These are phyloP conservation scores for Microascus cirrosus DNA, from an alignment of 2,329 filamentous ascomycete genomes.

Conservation along the genomic window DNA sequence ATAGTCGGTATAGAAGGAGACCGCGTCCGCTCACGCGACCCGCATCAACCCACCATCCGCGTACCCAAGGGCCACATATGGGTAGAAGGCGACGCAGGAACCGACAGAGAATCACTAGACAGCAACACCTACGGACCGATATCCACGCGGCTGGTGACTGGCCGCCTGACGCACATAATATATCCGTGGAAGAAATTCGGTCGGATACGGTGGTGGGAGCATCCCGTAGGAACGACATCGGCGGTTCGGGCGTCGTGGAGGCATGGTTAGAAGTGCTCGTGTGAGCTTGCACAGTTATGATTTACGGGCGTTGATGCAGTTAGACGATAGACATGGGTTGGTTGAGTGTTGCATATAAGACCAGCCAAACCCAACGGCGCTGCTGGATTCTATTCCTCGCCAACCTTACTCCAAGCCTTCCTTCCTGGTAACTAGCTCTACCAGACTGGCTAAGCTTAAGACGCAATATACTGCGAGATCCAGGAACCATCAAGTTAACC, in stretches of 20 bases:
- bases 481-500: background rate
- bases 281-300: background rate
- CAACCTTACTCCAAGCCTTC: too few relatives aligned
- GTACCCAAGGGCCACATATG: slow-evolving; percentile 83
- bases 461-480: too few relatives aligned
- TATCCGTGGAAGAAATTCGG: slow-evolving; percentile 55
- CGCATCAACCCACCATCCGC: slow-evolving; percentile 45
- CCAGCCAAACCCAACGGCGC: too few relatives aligned
- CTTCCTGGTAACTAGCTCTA: too few relatives aligned
- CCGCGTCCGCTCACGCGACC: slow-evolving; percentile 52
- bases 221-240: slow-evolving; percentile 10
- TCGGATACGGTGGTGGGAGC: slow-evolving; percentile 45
- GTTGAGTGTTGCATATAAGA: too few relatives aligned
- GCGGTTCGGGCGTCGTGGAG: background rate
- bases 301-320: background rate
- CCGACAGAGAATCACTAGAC: slow-evolving; percentile 37
- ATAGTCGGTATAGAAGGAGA: slow-evolving; percentile 76
- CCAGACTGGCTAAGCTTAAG: too few relatives aligned
- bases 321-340: too few relatives aligned
- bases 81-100: slow-evolving; percentile 73
- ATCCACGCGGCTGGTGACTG: slow-evolving; percentile 62
- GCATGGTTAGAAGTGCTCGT: background rate
- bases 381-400: too few relatives aligned
- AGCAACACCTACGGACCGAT: slow-evolving; percentile 88
- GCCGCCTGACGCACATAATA: slow-evolving; percentile 61